Evolutionary conservation across 2,329 filamentous ascomycete species (phyloP), one percentile per base, ranked within the genome.

Genomic region (Scedosporium aurantiacum): DNA sequence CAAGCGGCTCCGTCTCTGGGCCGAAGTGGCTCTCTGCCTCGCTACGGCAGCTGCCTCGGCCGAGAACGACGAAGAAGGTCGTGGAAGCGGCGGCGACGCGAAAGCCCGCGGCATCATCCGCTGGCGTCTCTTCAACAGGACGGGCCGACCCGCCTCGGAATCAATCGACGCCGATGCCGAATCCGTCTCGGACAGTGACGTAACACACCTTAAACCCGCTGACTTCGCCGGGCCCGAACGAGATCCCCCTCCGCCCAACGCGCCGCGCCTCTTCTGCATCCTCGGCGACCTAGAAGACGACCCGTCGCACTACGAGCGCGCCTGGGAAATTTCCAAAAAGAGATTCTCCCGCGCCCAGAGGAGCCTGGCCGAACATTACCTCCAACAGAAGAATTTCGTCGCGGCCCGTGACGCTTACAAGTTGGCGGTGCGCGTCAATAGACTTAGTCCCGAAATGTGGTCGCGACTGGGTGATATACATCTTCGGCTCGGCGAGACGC

Each of bases 1-100:
- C 74, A 92, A 96, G 74, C 83, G 94, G 2, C 77, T 99, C 18
- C 86, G 91, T 62, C 87, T 97, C 72, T 97, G 94, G 91, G 90
- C 94, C 1, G 94, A 99, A 74, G 91, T 92, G 4, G 93, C 94
- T 0, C 79, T 99, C 1, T 99, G 94, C 71, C 87, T 91, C 68
- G 92, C 91, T 12, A 80, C 75, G 70, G 79, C 71, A 55, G 82
- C 75, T 21, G 77, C 74, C 59, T 79, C 84, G 0, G 89, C 87
- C 0, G 82, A 87, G n/a, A 81, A 86, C 4, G 82, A 84, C 59
- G 76, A 78, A 62, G 76, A 74, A 59, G 84, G 74, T 1, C 75
- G 82, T 4, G 82, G 82, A 1, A 76, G 75, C 23, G 80, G 80
- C 5, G 82, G 80, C 2, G 92, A 97, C 73, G 89, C 89, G 25